Conservation (phyloP, 441 rosid species). For the Isatis lusitanica region DNA sequence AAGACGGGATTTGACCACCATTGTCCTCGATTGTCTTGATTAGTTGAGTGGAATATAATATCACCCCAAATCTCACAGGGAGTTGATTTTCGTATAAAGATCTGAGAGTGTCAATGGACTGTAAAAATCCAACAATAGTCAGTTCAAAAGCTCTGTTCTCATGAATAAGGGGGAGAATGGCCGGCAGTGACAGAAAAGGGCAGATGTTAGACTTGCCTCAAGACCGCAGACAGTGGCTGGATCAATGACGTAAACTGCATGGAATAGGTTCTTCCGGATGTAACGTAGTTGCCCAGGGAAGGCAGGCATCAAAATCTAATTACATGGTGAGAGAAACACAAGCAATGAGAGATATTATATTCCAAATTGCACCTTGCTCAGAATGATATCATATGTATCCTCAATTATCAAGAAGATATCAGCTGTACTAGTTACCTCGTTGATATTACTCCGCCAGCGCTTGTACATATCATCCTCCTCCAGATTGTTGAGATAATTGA, state of each 20-base stretch:
- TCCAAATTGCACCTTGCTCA: conserved; percentile 25
- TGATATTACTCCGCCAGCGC: conserved; percentile 92
- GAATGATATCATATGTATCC: conserved; percentile 29
- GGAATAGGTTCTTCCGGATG: conserved; percentile 94
- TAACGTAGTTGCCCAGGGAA: conserved; percentile 97
- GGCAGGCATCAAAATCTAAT: conserved; percentile 96
- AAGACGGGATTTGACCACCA: conserved; percentile 54
- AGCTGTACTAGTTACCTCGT: conserved; percentile 64
- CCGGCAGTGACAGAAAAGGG: conserved; percentile 15
- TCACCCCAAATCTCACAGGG: conserved; percentile 94
- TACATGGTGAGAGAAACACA: conserved; percentile 34
- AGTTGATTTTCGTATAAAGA: conserved; percentile 79
- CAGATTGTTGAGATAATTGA: conserved; percentile 93
- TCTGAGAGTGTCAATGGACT: conserved; percentile 78
- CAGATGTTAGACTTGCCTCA: conserved; percentile 63
- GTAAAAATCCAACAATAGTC: conserved; percentile 47
- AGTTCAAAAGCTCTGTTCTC: conserved; percentile 14
- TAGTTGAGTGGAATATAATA: conserved; percentile 75
- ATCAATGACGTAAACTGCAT: conserved; percentile 94
- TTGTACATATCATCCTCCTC: conserved; percentile 98
- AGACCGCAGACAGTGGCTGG: conserved; percentile 91
- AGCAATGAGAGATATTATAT: conserved; percentile 20
- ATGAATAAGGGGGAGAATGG: conserved; percentile 18
- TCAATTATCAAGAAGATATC: conserved; percentile 15
- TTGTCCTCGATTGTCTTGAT: conserved; percentile 63